Evolutionary conservation across 495 filamentous ascomycete genomes (phyloP).

Genomic region (Podospora australis): DNA sequence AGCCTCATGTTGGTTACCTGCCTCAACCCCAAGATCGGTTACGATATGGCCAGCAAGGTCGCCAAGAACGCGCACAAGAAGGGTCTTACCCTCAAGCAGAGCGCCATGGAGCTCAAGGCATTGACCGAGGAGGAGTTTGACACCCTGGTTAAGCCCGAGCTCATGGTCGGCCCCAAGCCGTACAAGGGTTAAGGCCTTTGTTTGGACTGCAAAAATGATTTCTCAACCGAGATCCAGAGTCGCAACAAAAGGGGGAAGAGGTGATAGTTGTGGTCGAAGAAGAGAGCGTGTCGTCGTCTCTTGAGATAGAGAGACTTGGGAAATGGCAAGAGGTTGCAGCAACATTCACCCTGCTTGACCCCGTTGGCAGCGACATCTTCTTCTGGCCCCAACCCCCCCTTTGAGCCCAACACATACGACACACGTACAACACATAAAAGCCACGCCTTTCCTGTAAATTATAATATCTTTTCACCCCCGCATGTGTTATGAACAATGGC

Average conservation of each 20-base stretch:
- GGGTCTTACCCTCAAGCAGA: slow-evolving; percentile 85
- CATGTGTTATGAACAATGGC: background rate
- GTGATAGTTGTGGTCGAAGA: background rate
- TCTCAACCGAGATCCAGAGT: too few species aligned
- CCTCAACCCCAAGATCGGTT: slow-evolving; percentile 96
- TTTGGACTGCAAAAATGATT: background rate
- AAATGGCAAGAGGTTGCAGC: background rate
- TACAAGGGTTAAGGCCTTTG: slow-evolving; percentile 41
- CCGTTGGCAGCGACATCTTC: slow-evolving; percentile 1
- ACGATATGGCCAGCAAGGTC: slow-evolving; percentile 96
- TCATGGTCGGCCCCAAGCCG: slow-evolving; percentile 83
- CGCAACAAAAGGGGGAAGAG: background rate
- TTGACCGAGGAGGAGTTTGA: slow-evolving; percentile 90
- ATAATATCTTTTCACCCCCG: background rate
- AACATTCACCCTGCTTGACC: background rate
- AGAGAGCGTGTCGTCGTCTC: background rate
- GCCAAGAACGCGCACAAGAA: slow-evolving; percentile 99
- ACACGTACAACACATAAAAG: background rate
- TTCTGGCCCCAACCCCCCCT: background rate
- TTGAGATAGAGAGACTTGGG: background rate
- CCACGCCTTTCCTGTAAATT: background rate
- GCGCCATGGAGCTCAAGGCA: slow-evolving; percentile 87
- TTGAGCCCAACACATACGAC: background rate
- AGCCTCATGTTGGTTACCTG: slow-evolving; percentile 98
- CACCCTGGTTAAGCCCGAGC: slow-evolving; percentile 82